Base-by-base conservation (phyloP, 2,329 filamentous ascomycete species). In the Aspergillus oerlinghausenensis region DNA sequence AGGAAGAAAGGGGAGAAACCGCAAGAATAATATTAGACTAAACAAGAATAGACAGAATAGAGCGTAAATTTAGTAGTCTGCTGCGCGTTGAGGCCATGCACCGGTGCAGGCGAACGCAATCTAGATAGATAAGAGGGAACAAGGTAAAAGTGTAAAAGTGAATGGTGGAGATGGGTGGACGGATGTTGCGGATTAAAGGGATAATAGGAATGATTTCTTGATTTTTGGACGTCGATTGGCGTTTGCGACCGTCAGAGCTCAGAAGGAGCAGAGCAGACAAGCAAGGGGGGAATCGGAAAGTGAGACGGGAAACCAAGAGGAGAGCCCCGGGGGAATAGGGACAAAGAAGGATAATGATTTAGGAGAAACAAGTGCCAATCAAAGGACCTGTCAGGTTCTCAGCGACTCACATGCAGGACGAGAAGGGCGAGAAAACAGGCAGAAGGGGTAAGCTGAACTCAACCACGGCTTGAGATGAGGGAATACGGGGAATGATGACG, bases 31-130 rank as follows among this genome's bases (percentile, higher is more conserved):
- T 35, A 35, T 35, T 35, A 35, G 11, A 35, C 25, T 50, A 28
- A 52, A 45, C 47, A 35, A 55, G 47, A 54, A 42, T 14, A 57
- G 38, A 48, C 52, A 47, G 14, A 47, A 47, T 14, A 47, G 21
- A 47, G n/a, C 3, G 43, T 47, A 47, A 14, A 47, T 47, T 47
- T 47, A 10, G n/a, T 61, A 56, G 55, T 51, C 29, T 35, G 49
- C 35, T 40, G 29, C 50, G 56, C 40, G 52, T 47, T 49, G 43
- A 49, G 47, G 55, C 38, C 49, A 64, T 60, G 60, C 60, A 64
- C 60, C 56, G 54, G 56, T 60, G 65, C 61, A 63, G 64, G 59
- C 56, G 55, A 64, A 64, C 54, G 62, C 59, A 60, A 65, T 62
- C 60, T 64, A 57, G 55, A 51, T 56, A 58, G 49, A 49, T 56